A percentile compares a stretch with the other conserved stretches of the same genome.
phyloP scores from a whole-genome alignment of 108 stramenopile species.

The Cyclostephanos tholiformis region DNA sequence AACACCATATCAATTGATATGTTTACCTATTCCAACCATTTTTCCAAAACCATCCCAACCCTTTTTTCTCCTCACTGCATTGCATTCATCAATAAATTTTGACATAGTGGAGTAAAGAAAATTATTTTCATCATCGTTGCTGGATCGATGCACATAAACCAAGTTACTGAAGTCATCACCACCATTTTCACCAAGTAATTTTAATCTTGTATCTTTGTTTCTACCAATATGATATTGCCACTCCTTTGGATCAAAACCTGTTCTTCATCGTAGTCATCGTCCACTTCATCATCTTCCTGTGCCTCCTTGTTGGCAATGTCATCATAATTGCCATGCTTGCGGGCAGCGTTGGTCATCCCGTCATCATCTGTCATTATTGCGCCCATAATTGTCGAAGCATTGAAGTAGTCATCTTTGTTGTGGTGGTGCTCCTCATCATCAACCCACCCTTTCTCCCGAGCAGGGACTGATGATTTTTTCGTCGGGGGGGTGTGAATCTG shows the following conservation, averaged over 20 bases:
- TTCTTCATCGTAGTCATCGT: no score
- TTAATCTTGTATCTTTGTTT: background rate
- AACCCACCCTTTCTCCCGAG: no score
- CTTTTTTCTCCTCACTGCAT: background rate
- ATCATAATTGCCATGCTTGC: no score
- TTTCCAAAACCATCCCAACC: background rate
- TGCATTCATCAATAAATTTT: background rate
- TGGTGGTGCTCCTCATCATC: no score
- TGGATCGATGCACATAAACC: background rate
- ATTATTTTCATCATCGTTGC: background rate
- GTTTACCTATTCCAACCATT: constrained; percentile 1
- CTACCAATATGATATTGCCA: background rate
- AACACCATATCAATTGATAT: background rate
- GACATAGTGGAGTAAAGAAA: background rate
- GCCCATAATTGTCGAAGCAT: no score
- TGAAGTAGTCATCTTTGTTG: no score
- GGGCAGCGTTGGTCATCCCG: no score
- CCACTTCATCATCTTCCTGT: no score
- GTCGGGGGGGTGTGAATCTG: no score
- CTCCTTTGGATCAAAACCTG: background rate
- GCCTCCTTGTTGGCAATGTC: no score
- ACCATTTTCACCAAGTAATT: background rate
- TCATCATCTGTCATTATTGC: no score
- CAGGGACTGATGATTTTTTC: no score
- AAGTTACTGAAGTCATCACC: background rate